Evolutionary conservation across 2,329 filamentous ascomycete species (phyloP).

Genomic region (Shiraia sp.): DNA sequence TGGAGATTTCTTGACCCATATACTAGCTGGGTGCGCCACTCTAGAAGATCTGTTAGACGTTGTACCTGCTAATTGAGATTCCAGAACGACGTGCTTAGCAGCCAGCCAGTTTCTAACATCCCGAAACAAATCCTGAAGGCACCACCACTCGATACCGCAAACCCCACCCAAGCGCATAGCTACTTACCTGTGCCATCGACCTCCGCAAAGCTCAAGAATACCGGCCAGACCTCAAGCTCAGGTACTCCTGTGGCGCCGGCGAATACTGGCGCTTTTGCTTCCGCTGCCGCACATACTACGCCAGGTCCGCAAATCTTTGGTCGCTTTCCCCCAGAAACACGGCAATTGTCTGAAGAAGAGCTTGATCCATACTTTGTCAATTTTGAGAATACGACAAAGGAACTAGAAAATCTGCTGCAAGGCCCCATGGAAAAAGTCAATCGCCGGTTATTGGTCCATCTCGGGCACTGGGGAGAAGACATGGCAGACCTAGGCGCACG

Average conservation of each 20-base stretch:
- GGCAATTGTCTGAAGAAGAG: slow-evolving; percentile 81
- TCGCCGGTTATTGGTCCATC: slow-evolving; percentile 80
- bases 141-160: slow-evolving; percentile 92
- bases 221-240: slow-evolving; percentile 49
- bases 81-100: slow-evolving; percentile 91
- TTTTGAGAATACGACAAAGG: slow-evolving; percentile 89
- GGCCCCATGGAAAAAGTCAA: slow-evolving; percentile 98
- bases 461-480: slow-evolving; percentile 82
- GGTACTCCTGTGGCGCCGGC: slow-evolving; percentile 61
- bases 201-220: slow-evolving; percentile 80
- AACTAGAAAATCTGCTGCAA: slow-evolving; percentile 83
- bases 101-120: slow-evolving; percentile 85
- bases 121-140: slow-evolving; percentile 94
- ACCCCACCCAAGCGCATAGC: slow-evolving; percentile 81
- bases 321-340: slow-evolving; percentile 80
- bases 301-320: slow-evolving; percentile 69
- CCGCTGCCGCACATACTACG: slow-evolving; percentile 59
- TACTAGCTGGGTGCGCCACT: slow-evolving; percentile 82
- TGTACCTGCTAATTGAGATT: slow-evolving; percentile 7
- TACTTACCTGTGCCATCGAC: slow-evolving; percentile 84
- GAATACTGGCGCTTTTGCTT: slow-evolving; percentile 53
- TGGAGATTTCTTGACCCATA: slow-evolving; percentile 98
- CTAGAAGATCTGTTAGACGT: too few relatives aligned
- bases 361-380: slow-evolving; percentile 95
- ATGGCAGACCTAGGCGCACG: slow-evolving; percentile 92